Base-by-base conservation (phyloP, 2,329 filamentous ascomycete species). In the Aspergillus calidoustus region DNA sequence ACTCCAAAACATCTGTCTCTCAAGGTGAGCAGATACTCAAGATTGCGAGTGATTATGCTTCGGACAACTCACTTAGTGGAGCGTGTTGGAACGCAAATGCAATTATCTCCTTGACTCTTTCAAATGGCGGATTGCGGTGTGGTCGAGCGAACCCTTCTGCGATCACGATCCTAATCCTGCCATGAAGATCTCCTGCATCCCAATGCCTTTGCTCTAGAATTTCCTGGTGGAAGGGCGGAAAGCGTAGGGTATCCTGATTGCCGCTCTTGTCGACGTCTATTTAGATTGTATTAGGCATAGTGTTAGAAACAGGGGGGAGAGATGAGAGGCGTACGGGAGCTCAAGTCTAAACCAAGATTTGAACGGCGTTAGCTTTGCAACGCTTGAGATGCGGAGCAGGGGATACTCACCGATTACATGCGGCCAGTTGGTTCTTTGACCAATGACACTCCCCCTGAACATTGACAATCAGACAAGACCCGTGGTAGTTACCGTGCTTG, bases 31-130 rank as follows among this genome's bases (percentile, higher is more conserved):
- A 49, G 15, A 48, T 28, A 30, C 8, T 54, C 19, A 2, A 46
- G 22, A 5, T 28, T 7, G 11, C 22, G 9, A n/a, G 46, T 13
- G 31, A 13, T 17, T 11, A 23, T n/a, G 22, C 47, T 25, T 46
- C 31, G 17, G 23, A 31, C 8, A 30, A 77, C 82, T 67, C 79
- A 94, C 92, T 84, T 58, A 91, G 78, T 1, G 92, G 92, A 38
- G 91, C 92, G 80, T 95, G 91, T 71, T 95, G 91, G 69, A 96
- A 96, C 1, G 92, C 89, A 75, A 96, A 95, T 15, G 86, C 85
- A 25, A 93, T 85, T 49, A 92, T 77, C 69, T 93, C 91, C 71
- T 89, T 90, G 64, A 91, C 80, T 46, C 87, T 81, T 68, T 91
- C 87, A 66, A 91, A 86, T 0, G 86, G 84, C 5, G 74, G 77